phyloP scores from a whole-genome alignment of 2,329 filamentous ascomycete species.

The Neopestalotiopsis sp. region DNA sequence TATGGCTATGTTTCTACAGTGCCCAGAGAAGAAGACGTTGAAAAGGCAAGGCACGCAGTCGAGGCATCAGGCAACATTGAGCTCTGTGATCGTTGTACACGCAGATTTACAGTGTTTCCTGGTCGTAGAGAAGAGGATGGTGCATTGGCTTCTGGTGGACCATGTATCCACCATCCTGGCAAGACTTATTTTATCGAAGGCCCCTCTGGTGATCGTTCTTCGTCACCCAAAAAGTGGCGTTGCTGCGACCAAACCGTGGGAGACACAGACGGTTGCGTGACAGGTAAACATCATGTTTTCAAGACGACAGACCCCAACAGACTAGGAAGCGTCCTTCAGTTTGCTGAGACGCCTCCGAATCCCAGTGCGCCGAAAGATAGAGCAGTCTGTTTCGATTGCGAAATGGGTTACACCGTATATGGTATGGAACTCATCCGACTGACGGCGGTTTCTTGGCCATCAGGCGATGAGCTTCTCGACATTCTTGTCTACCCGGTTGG shows the following conservation, averaged over 20 bases:
- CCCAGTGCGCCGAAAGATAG: slow-evolving; percentile 53
- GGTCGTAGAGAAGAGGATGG: slow-evolving; percentile 80
- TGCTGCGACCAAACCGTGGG: slow-evolving; percentile 83
- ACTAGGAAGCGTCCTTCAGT: slow-evolving; percentile 80
- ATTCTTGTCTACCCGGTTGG: slow-evolving; percentile 85
- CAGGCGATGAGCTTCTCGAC: slow-evolving; percentile 77
- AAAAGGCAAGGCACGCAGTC: slow-evolving; percentile 68
- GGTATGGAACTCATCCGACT: slow-evolving; percentile 90
- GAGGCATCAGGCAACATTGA: slow-evolving; percentile 79
- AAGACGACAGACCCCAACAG: slow-evolving; percentile 79
- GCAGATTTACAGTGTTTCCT: slow-evolving; percentile 90
- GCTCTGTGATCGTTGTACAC: slow-evolving; percentile 83
- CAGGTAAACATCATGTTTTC: slow-evolving; percentile 79
- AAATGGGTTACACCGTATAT: slow-evolving; percentile 93
- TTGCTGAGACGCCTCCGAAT: slow-evolving; percentile 77
- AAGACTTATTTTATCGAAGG: slow-evolving; percentile 66
- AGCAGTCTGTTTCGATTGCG: slow-evolving; percentile 90
- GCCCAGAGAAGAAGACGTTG: slow-evolving; percentile 71
- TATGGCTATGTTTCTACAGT: slow-evolving; percentile 77
- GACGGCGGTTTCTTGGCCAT: slow-evolving; percentile 88
- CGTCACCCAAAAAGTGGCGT: slow-evolving; percentile 67
- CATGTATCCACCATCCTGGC: slow-evolving; percentile 82
- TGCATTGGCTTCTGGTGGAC: slow-evolving; percentile 75
- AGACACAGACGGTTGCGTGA: slow-evolving; percentile 76
- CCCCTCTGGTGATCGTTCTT: slow-evolving; percentile 61